Evolutionary conservation across 371 early-diverging fungal species (phyloP).

Genomic region (Batkoa obscura): DNA sequence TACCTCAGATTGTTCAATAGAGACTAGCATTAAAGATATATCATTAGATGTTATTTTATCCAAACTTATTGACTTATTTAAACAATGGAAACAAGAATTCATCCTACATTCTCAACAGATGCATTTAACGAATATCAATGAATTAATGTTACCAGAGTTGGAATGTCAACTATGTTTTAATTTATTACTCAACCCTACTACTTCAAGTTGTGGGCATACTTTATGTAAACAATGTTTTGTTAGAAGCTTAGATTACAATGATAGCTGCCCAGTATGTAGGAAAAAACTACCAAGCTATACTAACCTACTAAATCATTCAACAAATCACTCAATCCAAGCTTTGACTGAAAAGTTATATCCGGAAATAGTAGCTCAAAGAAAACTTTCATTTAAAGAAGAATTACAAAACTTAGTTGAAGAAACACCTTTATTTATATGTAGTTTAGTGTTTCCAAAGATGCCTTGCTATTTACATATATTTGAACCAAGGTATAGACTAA

Average conservation of each 20-base stretch:
- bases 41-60: not conserved
- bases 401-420: constrained; percentile 10
- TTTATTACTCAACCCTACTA: constrained; percentile 30
- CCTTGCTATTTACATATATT: constrained; percentile 39
- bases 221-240: constrained; percentile 38
- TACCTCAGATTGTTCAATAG: not conserved
- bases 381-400: not conserved
- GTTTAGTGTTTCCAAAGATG: constrained; percentile 36
- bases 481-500: constrained; percentile 37
- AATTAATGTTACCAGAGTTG: constrained; percentile 16
- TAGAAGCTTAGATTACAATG: constrained; percentile 20
- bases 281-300: constrained; percentile 13
- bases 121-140: too few species aligned
- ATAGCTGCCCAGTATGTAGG: constrained; percentile 24
- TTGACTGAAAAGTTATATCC: constrained; percentile 2
- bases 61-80: not conserved
- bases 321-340: constrained; percentile 3
- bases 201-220: constrained; percentile 48
- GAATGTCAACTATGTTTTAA: constrained; percentile 37
- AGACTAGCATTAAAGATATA: not conserved
- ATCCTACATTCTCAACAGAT: too few species aligned
- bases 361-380: constrained; percentile 1
- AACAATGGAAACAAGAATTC: not conserved
- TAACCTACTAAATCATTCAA: constrained; percentile 11
- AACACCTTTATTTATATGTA: constrained; percentile 38